Percentiles rank a stretch among this genome's conserved stretches.
These are phyloP conservation scores for Xylariomycetidae sp. DNA, from an alignment of 2,329 filamentous ascomycete genomes.

Conservation along the genomic window DNA sequence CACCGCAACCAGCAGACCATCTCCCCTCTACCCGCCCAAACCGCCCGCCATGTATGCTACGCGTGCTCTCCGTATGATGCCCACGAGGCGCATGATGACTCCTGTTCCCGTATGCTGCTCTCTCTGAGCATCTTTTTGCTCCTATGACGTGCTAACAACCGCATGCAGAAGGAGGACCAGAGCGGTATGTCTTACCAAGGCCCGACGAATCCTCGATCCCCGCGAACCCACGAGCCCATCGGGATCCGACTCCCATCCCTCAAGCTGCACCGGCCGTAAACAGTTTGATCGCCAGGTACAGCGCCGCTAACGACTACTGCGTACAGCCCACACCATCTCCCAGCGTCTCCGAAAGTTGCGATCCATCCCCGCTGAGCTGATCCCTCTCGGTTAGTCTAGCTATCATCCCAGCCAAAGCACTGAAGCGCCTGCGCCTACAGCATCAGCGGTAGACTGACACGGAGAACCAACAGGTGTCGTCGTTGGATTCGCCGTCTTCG, in stretches of 20 bases:
- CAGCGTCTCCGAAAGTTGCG: slow-evolving; percentile 87
- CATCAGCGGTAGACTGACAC: slow-evolving; percentile 3
- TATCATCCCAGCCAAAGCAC: neutral
- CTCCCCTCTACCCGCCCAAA: slow-evolving; percentile 29
- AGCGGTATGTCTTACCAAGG: slow-evolving; percentile 63
- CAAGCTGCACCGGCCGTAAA: neutral
- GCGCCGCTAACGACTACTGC: slow-evolving; percentile 13
- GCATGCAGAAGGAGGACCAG: slow-evolving; percentile 58
- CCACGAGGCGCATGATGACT: slow-evolving; percentile 60
- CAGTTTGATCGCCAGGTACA: slow-evolving; percentile 2
- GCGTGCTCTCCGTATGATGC: slow-evolving; percentile 60
- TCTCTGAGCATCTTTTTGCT: slow-evolving; percentile 16
- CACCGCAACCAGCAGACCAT: too few species aligned
- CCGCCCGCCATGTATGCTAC: slow-evolving; percentile 70
- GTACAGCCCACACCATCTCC: slow-evolving; percentile 86
- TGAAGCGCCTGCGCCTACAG: neutral
- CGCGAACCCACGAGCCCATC: slow-evolving; percentile 15
- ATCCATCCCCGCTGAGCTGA: slow-evolving; percentile 88
- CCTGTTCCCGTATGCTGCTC: slow-evolving; percentile 61
- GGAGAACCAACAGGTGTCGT: slow-evolving; percentile 59
- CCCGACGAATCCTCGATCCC: too few species aligned
- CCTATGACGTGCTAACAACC: slow-evolving; percentile 32
- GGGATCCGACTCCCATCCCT: slow-evolving; percentile 5
- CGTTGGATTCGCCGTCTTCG: slow-evolving; percentile 74
- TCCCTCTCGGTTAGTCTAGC: slow-evolving; percentile 73